These are phyloP conservation scores for Protea cynaroides DNA, from an alignment of 164 flowering plant genomes.

Conservation along the genomic window DNA sequence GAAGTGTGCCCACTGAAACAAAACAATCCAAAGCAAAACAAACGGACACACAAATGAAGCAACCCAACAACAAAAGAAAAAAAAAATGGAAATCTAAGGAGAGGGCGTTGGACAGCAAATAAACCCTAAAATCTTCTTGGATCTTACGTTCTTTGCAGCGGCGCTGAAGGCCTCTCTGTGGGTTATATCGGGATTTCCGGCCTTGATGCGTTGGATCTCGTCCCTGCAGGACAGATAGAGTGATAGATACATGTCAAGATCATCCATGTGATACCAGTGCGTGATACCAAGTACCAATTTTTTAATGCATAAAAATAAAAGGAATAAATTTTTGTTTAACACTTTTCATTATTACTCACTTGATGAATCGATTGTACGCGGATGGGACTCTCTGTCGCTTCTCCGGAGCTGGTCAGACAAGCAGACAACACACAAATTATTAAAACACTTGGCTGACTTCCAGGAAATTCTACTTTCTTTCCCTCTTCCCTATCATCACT, in stretches of 20 bases:
- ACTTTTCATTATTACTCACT: constrained; percentile 41
- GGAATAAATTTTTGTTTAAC: not conserved
- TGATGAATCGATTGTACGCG: constrained; percentile 97
- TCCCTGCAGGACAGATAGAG: constrained; percentile 46
- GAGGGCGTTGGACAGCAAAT: constrained; percentile 7
- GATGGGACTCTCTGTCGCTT: constrained; percentile 99
- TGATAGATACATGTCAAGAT: not conserved
- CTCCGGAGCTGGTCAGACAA: constrained; percentile 74
- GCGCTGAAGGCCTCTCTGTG: constrained; percentile 99
- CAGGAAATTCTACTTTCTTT: not conserved
- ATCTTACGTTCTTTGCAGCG: constrained; percentile 94
- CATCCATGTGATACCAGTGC: not conserved
- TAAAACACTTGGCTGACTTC: constrained; percentile 29
- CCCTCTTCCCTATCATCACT: not conserved
- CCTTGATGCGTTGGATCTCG: constrained; percentile 99
- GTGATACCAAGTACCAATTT: not conserved
- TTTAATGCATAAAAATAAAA: not conserved
- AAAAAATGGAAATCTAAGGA: not conserved
- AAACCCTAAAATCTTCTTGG: constrained; percentile 19
- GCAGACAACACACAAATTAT: constrained; percentile 29
- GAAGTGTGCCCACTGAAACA: constrained; percentile 94
- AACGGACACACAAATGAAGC: constrained; percentile 14
- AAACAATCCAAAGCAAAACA: constrained; percentile 1
- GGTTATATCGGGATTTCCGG: constrained; percentile 90
- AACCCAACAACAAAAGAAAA: no score